These are phyloP conservation scores for Avena sativa DNA, from an alignment of 176 grass and related monocot species.

Conservation along the genomic window DNA sequence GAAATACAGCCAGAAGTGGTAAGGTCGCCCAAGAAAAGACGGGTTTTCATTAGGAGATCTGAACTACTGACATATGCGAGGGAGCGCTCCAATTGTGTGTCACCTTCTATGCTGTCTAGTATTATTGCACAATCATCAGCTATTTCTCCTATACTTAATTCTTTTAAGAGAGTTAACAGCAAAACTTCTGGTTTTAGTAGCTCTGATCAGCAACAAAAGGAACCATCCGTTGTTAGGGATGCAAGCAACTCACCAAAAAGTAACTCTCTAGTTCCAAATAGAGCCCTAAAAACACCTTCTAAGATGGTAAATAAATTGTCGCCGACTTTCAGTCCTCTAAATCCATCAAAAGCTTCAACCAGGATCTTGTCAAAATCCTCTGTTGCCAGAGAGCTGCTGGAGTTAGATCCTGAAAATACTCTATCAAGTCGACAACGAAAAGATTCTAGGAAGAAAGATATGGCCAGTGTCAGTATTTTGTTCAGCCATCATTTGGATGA, in stretches of 20 bases:
- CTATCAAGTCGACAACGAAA: slow-evolving; percentile 45
- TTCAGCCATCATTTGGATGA: slow-evolving; percentile 87
- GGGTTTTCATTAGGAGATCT: slow-evolving; percentile 68
- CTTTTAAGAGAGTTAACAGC: slow-evolving; percentile 40
- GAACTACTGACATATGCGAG: slow-evolving; percentile 63
- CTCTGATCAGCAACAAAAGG: slow-evolving; percentile 29
- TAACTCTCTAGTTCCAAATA: slow-evolving; percentile 31
- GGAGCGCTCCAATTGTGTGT: slow-evolving; percentile 43
- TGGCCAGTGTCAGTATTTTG: slow-evolving; percentile 58
- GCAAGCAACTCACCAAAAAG: slow-evolving; percentile 43
- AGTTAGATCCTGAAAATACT: slow-evolving; percentile 48
- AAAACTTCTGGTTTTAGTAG: slow-evolving; percentile 49
- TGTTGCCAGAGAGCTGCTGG: slow-evolving; percentile 63
- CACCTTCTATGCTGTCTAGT: slow-evolving; percentile 47
- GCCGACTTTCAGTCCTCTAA: slow-evolving; percentile 70
- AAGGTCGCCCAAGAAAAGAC: slow-evolving; percentile 54
- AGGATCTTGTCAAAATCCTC: slow-evolving; percentile 53
- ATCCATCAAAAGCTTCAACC: slow-evolving; percentile 56
- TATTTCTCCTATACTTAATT: slow-evolving; percentile 48
- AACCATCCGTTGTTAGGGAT: slow-evolving; percentile 28
- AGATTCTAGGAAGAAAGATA: slow-evolving; percentile 71
- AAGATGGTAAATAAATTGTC: slow-evolving; percentile 60
- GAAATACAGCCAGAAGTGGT: slow-evolving; percentile 46
- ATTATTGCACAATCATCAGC: slow-evolving; percentile 49
- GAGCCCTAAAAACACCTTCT: slow-evolving; percentile 45